Conservation (phyloP, 2,329 filamentous ascomycete genomes). For the Pseudopithomyces chartarum region DNA sequence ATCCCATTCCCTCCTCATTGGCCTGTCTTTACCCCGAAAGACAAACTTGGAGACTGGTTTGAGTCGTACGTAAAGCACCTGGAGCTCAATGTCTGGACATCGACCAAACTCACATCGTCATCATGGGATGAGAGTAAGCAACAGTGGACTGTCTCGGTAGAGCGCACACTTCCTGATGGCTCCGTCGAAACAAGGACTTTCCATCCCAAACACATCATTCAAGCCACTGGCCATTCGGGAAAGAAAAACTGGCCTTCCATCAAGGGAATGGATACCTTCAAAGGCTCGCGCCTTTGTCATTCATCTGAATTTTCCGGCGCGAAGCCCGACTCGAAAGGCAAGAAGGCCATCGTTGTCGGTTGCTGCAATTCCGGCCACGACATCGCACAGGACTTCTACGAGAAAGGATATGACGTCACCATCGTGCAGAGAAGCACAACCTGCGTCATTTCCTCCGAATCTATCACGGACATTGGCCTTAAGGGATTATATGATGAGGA, state of each 20-base stretch:
- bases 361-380: constrained; percentile 57
- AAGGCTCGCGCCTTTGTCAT: constrained; percentile 43
- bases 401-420: constrained; percentile 50
- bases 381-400: constrained; percentile 54
- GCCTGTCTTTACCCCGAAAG: constrained; percentile 39
- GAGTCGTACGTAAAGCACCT: constrained; percentile 44
- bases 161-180: constrained; percentile 27
- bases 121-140: constrained; percentile 44
- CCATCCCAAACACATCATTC: constrained; percentile 36
- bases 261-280: constrained; percentile 40
- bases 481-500: constrained; percentile 38
- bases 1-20: constrained; percentile 38
- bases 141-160: constrained; percentile 46
- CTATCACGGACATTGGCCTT: constrained; percentile 34
- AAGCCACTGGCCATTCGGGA: constrained; percentile 38
- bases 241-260: constrained; percentile 39
- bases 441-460: constrained; percentile 37
- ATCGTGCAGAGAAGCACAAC: constrained; percentile 54
- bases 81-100: constrained; percentile 48
- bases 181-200: constrained; percentile 28
- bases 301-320: constrained; percentile 38
- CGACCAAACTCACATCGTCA: constrained; percentile 43
- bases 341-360: constrained; percentile 53
- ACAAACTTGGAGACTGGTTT: constrained; percentile 46
- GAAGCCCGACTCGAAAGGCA: constrained; percentile 42